Conservation (phyloP, 2,329 filamentous ascomycete genomes). For the Colletotrichum karsti region DNA sequence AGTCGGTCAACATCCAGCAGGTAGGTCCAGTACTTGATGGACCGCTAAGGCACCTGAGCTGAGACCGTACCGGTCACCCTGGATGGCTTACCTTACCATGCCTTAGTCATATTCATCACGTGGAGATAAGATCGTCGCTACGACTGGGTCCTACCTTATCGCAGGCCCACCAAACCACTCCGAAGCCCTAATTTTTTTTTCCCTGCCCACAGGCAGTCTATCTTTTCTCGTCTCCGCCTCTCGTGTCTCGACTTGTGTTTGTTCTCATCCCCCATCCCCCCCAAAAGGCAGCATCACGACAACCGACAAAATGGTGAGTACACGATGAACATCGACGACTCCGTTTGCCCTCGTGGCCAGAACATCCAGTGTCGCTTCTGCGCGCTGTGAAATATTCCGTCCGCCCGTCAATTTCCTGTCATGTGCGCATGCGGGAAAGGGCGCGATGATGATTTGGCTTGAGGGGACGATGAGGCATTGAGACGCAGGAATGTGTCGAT, state of each 20-base stretch:
- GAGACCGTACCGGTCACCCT: too few species aligned
- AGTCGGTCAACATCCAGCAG: too few species aligned
- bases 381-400: constrained; percentile 40
- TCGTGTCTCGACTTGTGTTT: too few species aligned
- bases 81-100: too few species aligned
- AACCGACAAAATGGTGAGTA: constrained; percentile 28
- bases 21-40: too few species aligned
- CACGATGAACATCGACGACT: constrained; percentile 6
- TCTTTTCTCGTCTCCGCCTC: constrained; percentile 2
- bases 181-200: constrained; percentile 32
- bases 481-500: neutral
- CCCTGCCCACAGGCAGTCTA: constrained; percentile 7
- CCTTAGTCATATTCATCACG: neutral
- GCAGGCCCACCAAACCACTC: neutral
- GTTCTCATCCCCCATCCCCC: constrained; percentile 2
- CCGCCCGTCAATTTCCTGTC: constrained; percentile 45
- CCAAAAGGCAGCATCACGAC: constrained; percentile 26
- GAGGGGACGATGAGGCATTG: constrained; percentile 50
- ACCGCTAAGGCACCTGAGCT: too few species aligned
- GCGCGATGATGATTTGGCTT: constrained; percentile 76
- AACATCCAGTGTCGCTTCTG: constrained; percentile 22
- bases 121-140: neutral
- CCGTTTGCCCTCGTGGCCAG: neutral
- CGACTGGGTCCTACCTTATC: neutral
- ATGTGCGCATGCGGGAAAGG: constrained; percentile 50